Base-by-base conservation (phyloP, 768 basidiomycete genomes). In the Cystobasidium tubakii region DNA sequence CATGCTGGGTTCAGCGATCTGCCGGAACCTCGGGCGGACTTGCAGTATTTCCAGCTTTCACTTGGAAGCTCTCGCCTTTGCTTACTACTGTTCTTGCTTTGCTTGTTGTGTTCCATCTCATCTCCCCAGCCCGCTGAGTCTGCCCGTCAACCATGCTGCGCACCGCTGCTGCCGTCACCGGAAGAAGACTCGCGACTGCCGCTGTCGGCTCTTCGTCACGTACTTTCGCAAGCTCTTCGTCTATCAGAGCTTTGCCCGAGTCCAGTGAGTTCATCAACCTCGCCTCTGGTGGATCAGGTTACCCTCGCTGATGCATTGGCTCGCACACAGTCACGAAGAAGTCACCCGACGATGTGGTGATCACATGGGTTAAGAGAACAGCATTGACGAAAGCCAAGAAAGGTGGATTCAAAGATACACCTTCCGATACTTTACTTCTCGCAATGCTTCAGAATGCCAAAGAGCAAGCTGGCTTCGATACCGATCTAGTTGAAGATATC, bases 321-420 rank as follows among this genome's bases (percentile, higher is more conserved):
- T 42, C 63, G 33, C 39, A 9, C 39, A n/a, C 71, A 55, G 66
- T 74, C 44, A 54, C 53, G 21, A 44, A 53, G 42, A 73, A 75
- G 43, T 64, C 62, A 27, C 73, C 70, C 31, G 75, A 75, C 36
- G 75, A 76, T 69, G 75, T 76, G 31, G 75, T 76, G 29, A 73
- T 76, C 43, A 76, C 75, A 34, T 74, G 53, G 64, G 55, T 64
- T 27, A 76, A 74, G 42, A 43, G 75, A 54, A 70, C 75, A 39
- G 64, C 75, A 23, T 42, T 76, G 19, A 74, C 73, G 2, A 76
- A 74, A 65, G 73, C 75, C 17, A 74, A 63, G 64, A 76, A 76
- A 55, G 75, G 75, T 42, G 75, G 73, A 25, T 76, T 74, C 72
- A 76, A 76, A 36, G 75, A 73, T 43, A 76, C 66, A 25, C 29